Evolutionary conservation across 225 moss, liverwort and hornwort species (phyloP).

Genomic region (Marchantia paleacea): DNA sequence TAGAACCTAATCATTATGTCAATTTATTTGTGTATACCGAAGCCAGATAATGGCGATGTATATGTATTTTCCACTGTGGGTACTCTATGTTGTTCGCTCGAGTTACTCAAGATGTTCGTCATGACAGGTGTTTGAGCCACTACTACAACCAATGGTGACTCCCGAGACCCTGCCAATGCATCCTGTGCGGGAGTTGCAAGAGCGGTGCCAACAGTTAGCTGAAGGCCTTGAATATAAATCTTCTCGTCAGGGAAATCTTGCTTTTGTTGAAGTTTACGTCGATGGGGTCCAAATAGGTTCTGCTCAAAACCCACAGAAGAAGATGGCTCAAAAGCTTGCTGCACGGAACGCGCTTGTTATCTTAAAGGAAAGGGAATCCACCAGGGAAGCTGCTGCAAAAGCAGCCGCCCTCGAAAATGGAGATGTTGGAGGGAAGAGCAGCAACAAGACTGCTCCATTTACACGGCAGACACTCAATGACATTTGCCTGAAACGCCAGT

Average conservation of each 20-base stretch:
- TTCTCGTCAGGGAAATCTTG: constrained; percentile 86
- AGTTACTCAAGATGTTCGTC: neutral
- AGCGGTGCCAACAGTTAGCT: constrained; percentile 98
- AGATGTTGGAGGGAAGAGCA: constrained; percentile 51
- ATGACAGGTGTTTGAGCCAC: constrained; percentile 85
- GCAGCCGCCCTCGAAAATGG: constrained; percentile 64
- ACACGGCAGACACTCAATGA: constrained; percentile 97
- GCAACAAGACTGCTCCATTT: constrained; percentile 64
- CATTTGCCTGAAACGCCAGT: constrained; percentile 90
- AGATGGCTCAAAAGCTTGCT: constrained; percentile 99
- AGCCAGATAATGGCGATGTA: neutral
- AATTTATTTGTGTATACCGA: too few relatives aligned
- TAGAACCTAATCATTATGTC: too few relatives aligned
- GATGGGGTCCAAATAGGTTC: constrained; percentile 97
- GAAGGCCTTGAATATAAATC: constrained; percentile 99
- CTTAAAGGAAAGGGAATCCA: constrained; percentile 80
- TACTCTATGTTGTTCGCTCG: neutral
- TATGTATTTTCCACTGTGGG: neutral
- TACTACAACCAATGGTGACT: constrained; percentile 97
- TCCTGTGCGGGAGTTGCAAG: constrained; percentile 97
- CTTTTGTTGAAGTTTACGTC: constrained; percentile 94
- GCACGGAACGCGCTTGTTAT: constrained; percentile 92
- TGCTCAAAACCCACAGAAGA: constrained; percentile 98
- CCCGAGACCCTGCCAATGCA: constrained; percentile 99
- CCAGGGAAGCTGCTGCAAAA: constrained; percentile 65